Evolutionary conservation across 305 asterid genomes (phyloP), one percentile per base, ranked within the genome.

Genomic region (Plantago lanceolata): DNA sequence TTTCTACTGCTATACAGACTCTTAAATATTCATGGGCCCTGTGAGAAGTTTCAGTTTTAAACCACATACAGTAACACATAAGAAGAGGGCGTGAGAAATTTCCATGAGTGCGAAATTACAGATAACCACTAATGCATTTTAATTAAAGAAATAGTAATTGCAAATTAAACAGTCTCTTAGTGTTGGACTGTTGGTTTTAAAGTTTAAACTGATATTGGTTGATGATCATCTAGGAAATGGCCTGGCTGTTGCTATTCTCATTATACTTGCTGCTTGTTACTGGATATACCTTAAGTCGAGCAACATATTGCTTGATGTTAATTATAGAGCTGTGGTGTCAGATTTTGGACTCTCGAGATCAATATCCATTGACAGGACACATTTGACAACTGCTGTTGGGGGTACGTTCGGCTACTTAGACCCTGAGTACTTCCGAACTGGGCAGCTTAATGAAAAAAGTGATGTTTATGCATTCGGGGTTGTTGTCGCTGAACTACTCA

Each of bases 401-500:
- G 83, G 76, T 14, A 78, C 83, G 55, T 72, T 78, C 21, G 78
- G 80, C 33, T 60, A 74, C 71, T 16, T 80, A 53, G 82, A 71
- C 73, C 85, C 80, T 0, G 74, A 71, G 50, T 76, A 76, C 74
- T 76, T 76, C 44, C 50, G 50, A 9, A 53, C 82, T 0, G 80
- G 82, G 24, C 78, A 80, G 33, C 69, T 74, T 9, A 71, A 64
- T 13, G 82, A 80, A 35, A 77, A 77, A 61, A 74, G 82, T 17
- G 82, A 79, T 29, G 84, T 76, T 17, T 79, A 79, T 61, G 72
- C 78, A 31, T 79, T 79, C 1, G 82, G 82, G 7, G 82, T 80
- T 16, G 71, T 80, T 33, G 75, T 80, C 17, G 76, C 78, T 4
- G 79, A 77, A 66, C 69, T 80, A 0, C 59, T 74, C 4, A 80